Base-by-base conservation (phyloP, 306 rosid genomes). In the Sophora flavescens region DNA sequence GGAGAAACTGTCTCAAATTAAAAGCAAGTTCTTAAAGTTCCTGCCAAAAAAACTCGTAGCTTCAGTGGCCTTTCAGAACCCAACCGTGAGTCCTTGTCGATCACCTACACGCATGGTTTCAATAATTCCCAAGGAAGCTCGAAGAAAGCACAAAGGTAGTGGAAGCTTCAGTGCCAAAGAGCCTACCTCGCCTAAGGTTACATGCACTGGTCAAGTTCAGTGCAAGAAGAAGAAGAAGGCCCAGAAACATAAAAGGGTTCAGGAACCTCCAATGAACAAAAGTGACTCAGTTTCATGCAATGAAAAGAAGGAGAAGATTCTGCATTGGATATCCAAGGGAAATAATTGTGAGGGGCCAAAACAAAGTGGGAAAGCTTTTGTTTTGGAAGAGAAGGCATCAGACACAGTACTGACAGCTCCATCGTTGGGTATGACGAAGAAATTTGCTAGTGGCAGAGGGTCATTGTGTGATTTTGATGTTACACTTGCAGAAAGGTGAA, bases 131-230 rank as follows among this genome's bases (percentile, higher is more conserved):
- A 53, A 38, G n/a, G 91, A 90, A 82, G 83, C 84, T 38, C 76
- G 90, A 77, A 82, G 89, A 69, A 84, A 76, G 72, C 63, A 59
- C 9, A 79, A 3, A 54, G 65, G 52, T 30, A 86, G 79, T 5
- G 63, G 1, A 13, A 74, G 80, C 39, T 86, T 90, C 30, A 73
- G 81, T 39, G 44, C 84, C 0, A 66, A 33, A 64, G 91, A 90
- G 18, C 96, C 92, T 3, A 15, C 84, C 0, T 90, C 92, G 3
- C 92, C 92, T 0, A 86, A 84, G 76, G 92, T 90, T 14, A 82
- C 96, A 2, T 90, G 92, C 83, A 84, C 88, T 48, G 92, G 90
- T 2, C 86, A 84, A n/a, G 88, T 90, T n/a, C 48, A 77, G 47
- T 3, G 56, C 70, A 82, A 74, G 60, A 82, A 82, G 62, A 75